A percentile compares a stretch with the other conserved stretches of the same genome.
Conservation (phyloP, 2,329 filamentous ascomycete genomes). For the Elsinoe arachidis region DNA sequence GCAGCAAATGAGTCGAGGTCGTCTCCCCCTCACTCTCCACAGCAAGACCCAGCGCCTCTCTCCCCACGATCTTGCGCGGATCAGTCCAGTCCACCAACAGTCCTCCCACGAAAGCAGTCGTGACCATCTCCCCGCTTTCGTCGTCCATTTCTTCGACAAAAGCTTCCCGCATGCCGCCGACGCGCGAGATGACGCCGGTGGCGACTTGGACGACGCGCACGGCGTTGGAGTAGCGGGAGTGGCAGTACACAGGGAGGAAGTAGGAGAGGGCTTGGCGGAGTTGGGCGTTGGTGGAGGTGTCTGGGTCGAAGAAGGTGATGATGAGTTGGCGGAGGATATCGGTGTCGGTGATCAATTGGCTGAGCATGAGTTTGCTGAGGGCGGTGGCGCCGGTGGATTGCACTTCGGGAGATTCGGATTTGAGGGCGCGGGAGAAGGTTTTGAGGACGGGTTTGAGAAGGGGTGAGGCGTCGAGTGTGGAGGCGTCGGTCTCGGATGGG, state of each 20-base stretch:
- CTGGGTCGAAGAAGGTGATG: constrained; percentile 78
- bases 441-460: constrained; percentile 62
- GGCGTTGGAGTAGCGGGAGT: constrained; percentile 73
- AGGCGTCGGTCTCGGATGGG: constrained; percentile 35
- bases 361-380: constrained; percentile 77
- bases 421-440: constrained; percentile 75
- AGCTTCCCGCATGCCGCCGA: constrained; percentile 37
- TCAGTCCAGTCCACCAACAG: constrained; percentile 94
- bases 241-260: constrained; percentile 91
- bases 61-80: constrained; percentile 58
- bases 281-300: constrained; percentile 68
- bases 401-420: constrained; percentile 61
- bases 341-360: constrained; percentile 63
- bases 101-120: constrained; percentile 63
- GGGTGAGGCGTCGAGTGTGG: constrained; percentile 28
- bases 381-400: constrained; percentile 75
- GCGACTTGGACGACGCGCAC: constrained; percentile 68
- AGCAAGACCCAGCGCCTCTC: constrained; percentile 31
- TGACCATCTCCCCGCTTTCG: constrained; percentile 68
- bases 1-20: constrained; percentile 69
- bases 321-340: constrained; percentile 74
- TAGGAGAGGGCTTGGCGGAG: constrained; percentile 84
- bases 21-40: constrained; percentile 49
- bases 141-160: constrained; percentile 52
- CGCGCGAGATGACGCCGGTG: constrained; percentile 63